These are phyloP conservation scores for Globisporangium sylvaticum DNA, from an alignment of 352 stramenopile genomes.

Conservation along the genomic window DNA sequence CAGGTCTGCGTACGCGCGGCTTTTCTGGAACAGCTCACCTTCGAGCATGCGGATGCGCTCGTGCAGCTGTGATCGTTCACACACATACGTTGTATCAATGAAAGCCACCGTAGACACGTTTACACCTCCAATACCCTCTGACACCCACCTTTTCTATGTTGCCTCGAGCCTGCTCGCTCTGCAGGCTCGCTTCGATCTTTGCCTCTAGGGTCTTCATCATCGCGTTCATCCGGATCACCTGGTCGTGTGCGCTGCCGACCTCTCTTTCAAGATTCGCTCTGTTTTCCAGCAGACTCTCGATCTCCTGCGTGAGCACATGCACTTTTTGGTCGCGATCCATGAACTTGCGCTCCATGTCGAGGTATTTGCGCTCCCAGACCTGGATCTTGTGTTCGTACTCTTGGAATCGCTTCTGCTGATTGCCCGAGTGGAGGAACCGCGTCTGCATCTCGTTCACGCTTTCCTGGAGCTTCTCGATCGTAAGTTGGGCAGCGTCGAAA, in stretches of 20 bases:
- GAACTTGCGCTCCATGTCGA: conserved; percentile 28
- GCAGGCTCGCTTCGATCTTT: conserved; percentile 32
- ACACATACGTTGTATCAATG: neutral
- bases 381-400: conserved; percentile 43
- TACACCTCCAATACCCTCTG: too few relatives aligned
- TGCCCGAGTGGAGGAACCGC: conserved; percentile 19
- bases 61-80: conserved; percentile 22
- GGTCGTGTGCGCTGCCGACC: conserved; percentile 31
- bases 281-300: conserved; percentile 17
- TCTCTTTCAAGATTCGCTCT: conserved; percentile 37
- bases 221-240: conserved; percentile 43
- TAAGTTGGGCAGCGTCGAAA: conserved; percentile 27
- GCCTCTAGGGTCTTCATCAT: conserved; percentile 44
- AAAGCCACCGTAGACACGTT: too few relatives aligned
- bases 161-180: conserved; percentile 14
- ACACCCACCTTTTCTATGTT: conserved; percentile 11
- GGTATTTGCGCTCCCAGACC: conserved; percentile 30
- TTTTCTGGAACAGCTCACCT: conserved; percentile 34
- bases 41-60: conserved; percentile 40
- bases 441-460: conserved; percentile 27
- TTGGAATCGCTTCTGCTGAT: conserved; percentile 22
- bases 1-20: conserved; percentile 25
- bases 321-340: conserved; percentile 16
- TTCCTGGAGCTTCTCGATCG: conserved; percentile 30
- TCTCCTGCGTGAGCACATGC: conserved; percentile 23